Base-by-base conservation (phyloP, 2,329 filamentous ascomycete genomes). In the Colletotrichum sp. region DNA sequence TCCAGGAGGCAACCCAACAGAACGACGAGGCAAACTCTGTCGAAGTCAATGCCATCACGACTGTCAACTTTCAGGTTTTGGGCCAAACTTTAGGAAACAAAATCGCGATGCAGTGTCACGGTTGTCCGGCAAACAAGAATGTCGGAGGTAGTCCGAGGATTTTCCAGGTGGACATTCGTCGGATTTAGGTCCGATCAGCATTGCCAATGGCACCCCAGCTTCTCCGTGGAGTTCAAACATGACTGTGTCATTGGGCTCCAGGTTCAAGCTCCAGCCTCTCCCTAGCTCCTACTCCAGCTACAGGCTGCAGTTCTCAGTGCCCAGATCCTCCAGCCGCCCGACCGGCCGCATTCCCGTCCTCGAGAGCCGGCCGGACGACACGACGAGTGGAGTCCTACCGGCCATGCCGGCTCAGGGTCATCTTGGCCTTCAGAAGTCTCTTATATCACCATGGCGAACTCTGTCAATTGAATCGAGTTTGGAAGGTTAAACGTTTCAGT, bases 391-490 rank as follows among this genome's bases (percentile, higher is more conserved):
- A 43, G 7, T 48, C 43, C 10, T 52, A 52, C 43, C 32, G 57
- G 63, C 14, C 39, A 63, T 18, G 12, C 28, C 69, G 43, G 55
- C 39, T 48, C 21, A 39, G 7, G 16, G 32, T 21, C 39, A 14
- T 48, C 16, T 57, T 48, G 43, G 43, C 28, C 34, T 14, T 24
- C 43, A 52, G 16, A 32, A 36, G 71, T 68, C 21, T 69, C 64
- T 75, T 69, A 73, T 75, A 75, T 69, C 48, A 65, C 69, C 26
- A 57, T 63, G 43, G 36, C n/a, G 65, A 73, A 75, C 74, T 76
- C 48, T 69, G 64, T 64, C 52, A 59, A 18, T 36, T 9, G 28
- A n/a, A 43, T 32, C 34, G 68, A 73, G 57, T n/a, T 48, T 76
- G 39, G 30, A 26, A 16, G 66, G 68, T 59, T 36, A 57, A 43